A percentile compares a stretch with the other conserved stretches of the same genome.
Conservation (phyloP, 108 stramenopile species). For the Asterionellopsis glacialis region DNA sequence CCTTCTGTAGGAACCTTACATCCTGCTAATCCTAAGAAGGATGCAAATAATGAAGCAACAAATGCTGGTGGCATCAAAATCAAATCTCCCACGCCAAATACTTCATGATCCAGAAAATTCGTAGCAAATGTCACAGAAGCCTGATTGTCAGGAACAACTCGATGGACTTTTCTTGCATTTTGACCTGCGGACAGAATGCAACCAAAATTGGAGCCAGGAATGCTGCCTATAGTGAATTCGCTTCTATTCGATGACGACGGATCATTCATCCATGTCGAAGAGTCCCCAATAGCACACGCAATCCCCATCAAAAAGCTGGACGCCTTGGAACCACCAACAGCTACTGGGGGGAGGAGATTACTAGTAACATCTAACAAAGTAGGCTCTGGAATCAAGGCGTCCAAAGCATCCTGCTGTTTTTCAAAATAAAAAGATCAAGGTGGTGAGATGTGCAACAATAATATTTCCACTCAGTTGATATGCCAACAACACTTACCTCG, state of each 20-base stretch:
- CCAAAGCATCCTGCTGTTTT: neutral
- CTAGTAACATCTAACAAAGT: neutral
- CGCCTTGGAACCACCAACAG: neutral
- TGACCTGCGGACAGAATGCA: constrained; percentile 2
- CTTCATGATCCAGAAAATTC: neutral
- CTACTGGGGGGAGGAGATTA: neutral
- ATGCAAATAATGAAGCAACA: neutral
- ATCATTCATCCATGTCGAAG: constrained; percentile 2
- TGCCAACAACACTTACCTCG: neutral
- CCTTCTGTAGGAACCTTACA: neutral
- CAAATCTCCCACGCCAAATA: neutral
- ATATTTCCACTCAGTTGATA: neutral
- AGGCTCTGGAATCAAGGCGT: neutral
- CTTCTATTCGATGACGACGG: neutral
- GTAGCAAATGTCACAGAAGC: neutral
- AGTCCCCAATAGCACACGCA: neutral
- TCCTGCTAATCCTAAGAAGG: neutral
- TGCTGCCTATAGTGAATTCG: neutral
- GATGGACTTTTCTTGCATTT: neutral
- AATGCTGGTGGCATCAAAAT: neutral
- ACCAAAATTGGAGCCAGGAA: neutral
- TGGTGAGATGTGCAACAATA: neutral
- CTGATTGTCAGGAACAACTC: neutral
- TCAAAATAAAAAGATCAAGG: neutral
- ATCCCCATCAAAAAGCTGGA: neutral